These are phyloP conservation scores for Laburnicola sp. DNA, from an alignment of 2,329 filamentous ascomycete species.

Conservation along the genomic window DNA sequence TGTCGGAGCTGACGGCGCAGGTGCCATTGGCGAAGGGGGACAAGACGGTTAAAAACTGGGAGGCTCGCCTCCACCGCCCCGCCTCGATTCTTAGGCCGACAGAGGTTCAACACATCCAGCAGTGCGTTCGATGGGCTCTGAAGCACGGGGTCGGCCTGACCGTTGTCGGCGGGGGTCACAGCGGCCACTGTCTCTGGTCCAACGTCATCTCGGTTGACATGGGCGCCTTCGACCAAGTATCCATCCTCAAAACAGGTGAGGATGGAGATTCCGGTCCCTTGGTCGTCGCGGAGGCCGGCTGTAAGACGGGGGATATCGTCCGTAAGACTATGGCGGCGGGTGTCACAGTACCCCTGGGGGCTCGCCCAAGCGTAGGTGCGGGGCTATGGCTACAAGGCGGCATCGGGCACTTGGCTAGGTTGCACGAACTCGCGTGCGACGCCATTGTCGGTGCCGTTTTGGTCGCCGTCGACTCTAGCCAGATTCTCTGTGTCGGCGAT, in stretches of 20 bases:
- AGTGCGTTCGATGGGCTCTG: conserved; percentile 61
- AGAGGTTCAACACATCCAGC: conserved; percentile 54
- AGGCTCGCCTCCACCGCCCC: conserved; percentile 53
- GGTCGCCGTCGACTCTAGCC: conserved; percentile 54
- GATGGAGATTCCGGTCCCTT: conserved; percentile 36
- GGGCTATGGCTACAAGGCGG: conserved; percentile 68
- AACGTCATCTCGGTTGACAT: conserved; percentile 63
- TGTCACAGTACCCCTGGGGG: conserved; percentile 61
- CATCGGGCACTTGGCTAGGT: conserved; percentile 61
- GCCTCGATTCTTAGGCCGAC: conserved; percentile 54
- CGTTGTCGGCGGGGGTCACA: conserved; percentile 62
- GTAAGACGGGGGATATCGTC: conserved; percentile 60
- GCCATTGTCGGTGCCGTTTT: conserved; percentile 63
- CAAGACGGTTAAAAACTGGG: conserved; percentile 54
- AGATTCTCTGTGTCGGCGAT: conserved; percentile 55
- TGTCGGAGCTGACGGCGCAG: conserved; percentile 49
- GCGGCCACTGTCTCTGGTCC: conserved; percentile 60
- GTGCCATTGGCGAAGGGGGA: conserved; percentile 44
- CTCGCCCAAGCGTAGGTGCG: conserved; percentile 65
- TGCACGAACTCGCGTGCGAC: conserved; percentile 63
- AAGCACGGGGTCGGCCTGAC: conserved; percentile 52
- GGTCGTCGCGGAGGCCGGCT: conserved; percentile 59
- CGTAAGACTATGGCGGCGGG: conserved; percentile 50
- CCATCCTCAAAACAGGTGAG: conserved; percentile 43
- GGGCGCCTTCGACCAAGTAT: conserved; percentile 57